Conservation (phyloP, 805 yeast genomes). For the Saccharomyces jurei region DNA sequence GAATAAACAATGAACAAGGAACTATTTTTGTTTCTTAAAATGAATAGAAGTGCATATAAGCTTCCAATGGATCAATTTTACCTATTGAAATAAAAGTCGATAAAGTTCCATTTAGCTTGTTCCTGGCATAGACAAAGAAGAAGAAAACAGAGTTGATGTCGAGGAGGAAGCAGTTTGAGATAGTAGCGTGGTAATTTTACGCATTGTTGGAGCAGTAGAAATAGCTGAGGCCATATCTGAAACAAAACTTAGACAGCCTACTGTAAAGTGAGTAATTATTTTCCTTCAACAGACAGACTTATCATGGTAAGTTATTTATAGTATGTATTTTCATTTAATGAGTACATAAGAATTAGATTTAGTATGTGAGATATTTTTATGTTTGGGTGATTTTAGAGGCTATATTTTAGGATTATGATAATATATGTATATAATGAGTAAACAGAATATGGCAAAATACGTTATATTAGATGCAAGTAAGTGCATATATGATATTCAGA, state of each 20-base stretch:
- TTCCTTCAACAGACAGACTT: no score
- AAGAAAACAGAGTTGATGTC: conserved; percentile 11
- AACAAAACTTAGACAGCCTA: background rate
- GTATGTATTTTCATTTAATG: no score
- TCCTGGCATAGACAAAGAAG: conserved; percentile 7
- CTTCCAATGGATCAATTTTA: conserved; percentile 29
- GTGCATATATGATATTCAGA: no score
- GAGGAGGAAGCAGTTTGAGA: conserved; percentile 13
- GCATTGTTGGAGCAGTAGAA: background rate
- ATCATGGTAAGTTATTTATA: no score
- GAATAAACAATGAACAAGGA: conserved; percentile 26
- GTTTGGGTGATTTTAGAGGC: no score
- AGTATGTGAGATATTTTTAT: no score
- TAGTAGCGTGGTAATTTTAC: conserved; percentile 8
- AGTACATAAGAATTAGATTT: no score
- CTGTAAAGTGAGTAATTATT: no score
- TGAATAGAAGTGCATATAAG: conserved; percentile 24
- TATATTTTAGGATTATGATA: no score
- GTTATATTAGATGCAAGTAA: no score
- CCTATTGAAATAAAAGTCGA: conserved; percentile 27
- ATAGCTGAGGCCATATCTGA: background rate
- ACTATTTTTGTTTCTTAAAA: conserved; percentile 23
- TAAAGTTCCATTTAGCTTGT: conserved; percentile 22
- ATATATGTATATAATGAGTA: no score
- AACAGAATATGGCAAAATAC: no score